These are phyloP conservation scores for Inonotus obliquus DNA, from an alignment of 1,284 basidiomycete species.

Conservation along the genomic window DNA sequence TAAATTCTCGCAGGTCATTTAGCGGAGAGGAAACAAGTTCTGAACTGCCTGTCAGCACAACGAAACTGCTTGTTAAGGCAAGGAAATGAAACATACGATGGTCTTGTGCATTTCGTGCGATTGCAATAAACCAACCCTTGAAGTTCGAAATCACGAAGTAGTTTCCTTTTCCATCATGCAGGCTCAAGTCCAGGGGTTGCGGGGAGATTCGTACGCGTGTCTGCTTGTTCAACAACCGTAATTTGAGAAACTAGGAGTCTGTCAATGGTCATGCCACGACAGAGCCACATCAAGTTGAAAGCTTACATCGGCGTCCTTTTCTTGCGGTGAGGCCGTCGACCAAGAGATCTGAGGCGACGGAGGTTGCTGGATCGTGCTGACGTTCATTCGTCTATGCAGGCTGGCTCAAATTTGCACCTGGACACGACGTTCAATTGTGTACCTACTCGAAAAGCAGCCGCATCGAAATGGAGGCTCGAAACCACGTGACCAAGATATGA, in stretches of 20 bases:
- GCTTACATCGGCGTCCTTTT: conserved; percentile 43
- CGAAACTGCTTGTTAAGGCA: not conserved
- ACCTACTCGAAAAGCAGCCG: too few species aligned
- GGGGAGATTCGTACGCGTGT: conserved; percentile 56
- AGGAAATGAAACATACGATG: conserved; percentile 31
- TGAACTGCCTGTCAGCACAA: conserved; percentile 26
- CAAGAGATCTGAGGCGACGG: conserved; percentile 30
- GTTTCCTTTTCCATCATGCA: conserved; percentile 35
- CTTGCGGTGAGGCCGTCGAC: conserved; percentile 31
- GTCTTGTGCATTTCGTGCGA: conserved; percentile 34
- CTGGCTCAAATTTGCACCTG: not conserved
- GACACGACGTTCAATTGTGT: not conserved
- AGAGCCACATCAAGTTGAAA: not conserved
- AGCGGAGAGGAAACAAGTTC: conserved; percentile 56
- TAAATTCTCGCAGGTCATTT: conserved; percentile 46
- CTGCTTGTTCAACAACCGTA: conserved; percentile 53
- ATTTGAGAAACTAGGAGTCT: conserved; percentile 37
- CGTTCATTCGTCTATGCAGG: conserved; percentile 29
- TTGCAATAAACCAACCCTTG: conserved; percentile 63
- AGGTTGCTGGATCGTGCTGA: conserved; percentile 35
- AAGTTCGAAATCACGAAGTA: conserved; percentile 55
- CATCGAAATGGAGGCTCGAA: too few species aligned
- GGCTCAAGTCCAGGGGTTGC: conserved; percentile 39
- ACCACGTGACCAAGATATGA: too few species aligned
- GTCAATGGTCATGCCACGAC: not conserved